A percentile compares a stretch with the other conserved stretches of the same genome.
Conservation (phyloP, 2,329 filamentous ascomycete genomes). For the Fusarium goolgardi region DNA sequence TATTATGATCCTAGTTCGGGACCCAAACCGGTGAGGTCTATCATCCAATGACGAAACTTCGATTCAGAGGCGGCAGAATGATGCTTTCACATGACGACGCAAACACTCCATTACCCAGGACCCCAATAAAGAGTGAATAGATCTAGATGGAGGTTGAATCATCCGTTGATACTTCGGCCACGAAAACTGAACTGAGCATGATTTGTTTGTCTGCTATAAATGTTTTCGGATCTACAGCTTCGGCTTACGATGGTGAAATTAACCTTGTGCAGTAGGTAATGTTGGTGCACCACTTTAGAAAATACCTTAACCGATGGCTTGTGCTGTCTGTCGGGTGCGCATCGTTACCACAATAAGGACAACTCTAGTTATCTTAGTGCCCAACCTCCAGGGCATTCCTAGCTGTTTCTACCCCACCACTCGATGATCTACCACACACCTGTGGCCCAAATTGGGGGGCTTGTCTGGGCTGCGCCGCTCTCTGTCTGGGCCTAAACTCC, state of each 20-base stretch:
- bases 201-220: not conserved
- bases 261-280: conserved; percentile 33
- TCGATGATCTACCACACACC: conserved; percentile 26
- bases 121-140: not conserved
- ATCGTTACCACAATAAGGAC: conserved; percentile 34
- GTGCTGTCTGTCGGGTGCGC: conserved; percentile 4
- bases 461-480: conserved; percentile 25
- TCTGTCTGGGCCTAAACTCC: conserved; percentile 25
- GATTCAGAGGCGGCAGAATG: conserved; percentile 12
- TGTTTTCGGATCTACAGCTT: conserved; percentile 19
- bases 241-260: conserved; percentile 18
- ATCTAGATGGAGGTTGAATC: not conserved
- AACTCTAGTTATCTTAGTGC: conserved; percentile 28
- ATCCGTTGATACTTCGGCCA: not conserved
- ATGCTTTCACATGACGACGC: conserved; percentile 38
- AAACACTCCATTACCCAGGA: conserved; percentile 22
- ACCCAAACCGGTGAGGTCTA: conserved; percentile 8
- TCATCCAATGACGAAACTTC: conserved; percentile 27
- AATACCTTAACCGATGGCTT: conserved; percentile 30
- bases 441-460: conserved; percentile 20
- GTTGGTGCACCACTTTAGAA: conserved; percentile 35
- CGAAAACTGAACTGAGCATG: not conserved
- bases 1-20: conserved; percentile 2
- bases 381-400: conserved; percentile 17
- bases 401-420: conserved; percentile 21